Conservation (phyloP, 2,329 filamentous ascomycete species). For the Purpureocillium lavendulum region DNA sequence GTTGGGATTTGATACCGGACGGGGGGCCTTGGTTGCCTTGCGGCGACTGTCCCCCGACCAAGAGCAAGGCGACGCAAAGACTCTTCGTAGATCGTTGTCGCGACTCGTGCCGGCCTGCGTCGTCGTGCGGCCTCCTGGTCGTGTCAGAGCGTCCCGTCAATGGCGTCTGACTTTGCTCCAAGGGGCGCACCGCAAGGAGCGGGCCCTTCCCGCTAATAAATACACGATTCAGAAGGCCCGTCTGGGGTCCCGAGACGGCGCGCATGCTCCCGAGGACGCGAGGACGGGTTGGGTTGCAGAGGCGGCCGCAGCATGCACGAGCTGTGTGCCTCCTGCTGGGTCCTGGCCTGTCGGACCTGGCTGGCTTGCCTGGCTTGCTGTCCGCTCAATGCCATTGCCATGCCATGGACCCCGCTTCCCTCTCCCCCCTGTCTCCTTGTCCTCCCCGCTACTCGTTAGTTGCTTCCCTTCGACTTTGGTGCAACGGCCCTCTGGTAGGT, state of each 20-base stretch:
- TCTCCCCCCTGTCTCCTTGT: background rate
- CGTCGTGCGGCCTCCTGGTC: no score
- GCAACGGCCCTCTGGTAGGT: slow-evolving; percentile 1
- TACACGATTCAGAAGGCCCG: background rate
- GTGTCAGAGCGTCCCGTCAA: no score
- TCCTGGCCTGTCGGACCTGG: slow-evolving; percentile 5
- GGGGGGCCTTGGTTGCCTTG: no score
- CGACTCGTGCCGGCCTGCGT: no score
- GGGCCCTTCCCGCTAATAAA: slow-evolving; percentile 2
- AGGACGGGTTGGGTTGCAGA: slow-evolving; percentile 25
- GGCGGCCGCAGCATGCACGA: slow-evolving; percentile 28
- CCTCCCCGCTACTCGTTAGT: slow-evolving; percentile 1
- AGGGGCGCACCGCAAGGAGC: background rate
- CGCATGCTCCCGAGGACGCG: slow-evolving; percentile 18
- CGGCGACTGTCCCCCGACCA: no score
- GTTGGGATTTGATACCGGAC: no score
- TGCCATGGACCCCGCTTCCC: background rate
- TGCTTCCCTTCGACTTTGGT: background rate
- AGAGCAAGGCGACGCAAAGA: no score
- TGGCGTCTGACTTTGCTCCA: slow-evolving; percentile 1
- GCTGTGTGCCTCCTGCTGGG: slow-evolving; percentile 15
- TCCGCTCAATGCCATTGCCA: no score
- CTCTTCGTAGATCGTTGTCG: no score
- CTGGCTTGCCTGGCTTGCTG: slow-evolving; percentile 2
- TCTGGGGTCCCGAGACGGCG: slow-evolving; percentile 22